Evolutionary conservation across 129 eudicot genomes (phyloP).

Genomic region (Ambrosia artemisiifolia): DNA sequence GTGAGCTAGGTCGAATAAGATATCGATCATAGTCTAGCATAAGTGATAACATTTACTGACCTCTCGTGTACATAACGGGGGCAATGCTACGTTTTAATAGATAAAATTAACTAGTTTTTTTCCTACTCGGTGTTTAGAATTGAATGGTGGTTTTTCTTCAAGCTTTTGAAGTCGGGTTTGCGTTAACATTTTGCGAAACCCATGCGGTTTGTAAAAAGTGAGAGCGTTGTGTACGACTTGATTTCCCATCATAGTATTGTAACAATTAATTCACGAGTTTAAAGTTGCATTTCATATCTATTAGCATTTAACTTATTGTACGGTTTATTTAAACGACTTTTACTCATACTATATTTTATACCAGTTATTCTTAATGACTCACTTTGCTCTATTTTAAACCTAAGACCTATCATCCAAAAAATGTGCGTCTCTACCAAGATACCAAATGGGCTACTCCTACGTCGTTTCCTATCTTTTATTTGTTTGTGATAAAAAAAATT

Average conservation of each 20-base stretch:
- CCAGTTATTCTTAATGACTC: too few relatives aligned
- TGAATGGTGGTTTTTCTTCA: conserved; percentile 13
- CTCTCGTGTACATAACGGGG: conserved; percentile 37
- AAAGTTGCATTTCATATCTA: neutral
- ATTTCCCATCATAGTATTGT: conserved; percentile 11
- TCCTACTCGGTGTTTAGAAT: conserved; percentile 10
- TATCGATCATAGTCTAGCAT: conserved; percentile 6
- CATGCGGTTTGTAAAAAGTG: neutral
- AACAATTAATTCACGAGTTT: neutral
- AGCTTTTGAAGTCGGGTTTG: neutral
- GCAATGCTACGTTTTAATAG: conserved; percentile 23
- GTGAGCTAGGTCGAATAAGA: conserved; percentile 19
- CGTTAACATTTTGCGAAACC: neutral
- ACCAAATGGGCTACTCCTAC: too few relatives aligned
- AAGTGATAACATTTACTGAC: conserved; percentile 25
- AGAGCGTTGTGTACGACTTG: neutral
- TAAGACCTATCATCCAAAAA: too few relatives aligned
- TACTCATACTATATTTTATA: too few relatives aligned
- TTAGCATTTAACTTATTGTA: too few relatives aligned
- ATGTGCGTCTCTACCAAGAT: too few relatives aligned
- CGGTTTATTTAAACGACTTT: too few relatives aligned
- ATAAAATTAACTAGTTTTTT: conserved; percentile 16
- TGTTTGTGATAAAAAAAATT: too few relatives aligned
- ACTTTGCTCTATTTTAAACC: too few relatives aligned
- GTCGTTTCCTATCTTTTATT: too few relatives aligned